Evolutionary conservation across 2,329 filamentous ascomycete species (phyloP), one percentile per base, ranked within the genome.

Genomic region (Catunica adiposa): DNA sequence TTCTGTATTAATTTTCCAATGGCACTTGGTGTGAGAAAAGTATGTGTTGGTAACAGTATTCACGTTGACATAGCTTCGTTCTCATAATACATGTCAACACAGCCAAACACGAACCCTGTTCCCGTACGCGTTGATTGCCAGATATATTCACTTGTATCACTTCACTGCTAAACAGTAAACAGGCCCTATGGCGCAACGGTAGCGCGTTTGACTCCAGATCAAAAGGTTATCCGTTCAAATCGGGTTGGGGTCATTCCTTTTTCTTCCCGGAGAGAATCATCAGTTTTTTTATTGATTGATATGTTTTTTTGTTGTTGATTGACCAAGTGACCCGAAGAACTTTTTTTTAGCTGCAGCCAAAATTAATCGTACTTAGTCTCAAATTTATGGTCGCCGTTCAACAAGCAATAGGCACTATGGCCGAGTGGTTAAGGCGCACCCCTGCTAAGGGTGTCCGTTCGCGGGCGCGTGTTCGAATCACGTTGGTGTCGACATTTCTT

Each of bases 211-310:
- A 58, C 57, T 58, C 57, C 57, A 58, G 57, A 58, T 58, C 57
- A 53, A 58, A 58, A 58, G 57, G 53, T 58, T 58, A 58, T 58
- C 57, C 57, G 57, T 58, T 58, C 57, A 58, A 58, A 56, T 58
- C 57, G 57, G 57, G 57, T 58, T 58, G 57, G 57, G 57, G 57
- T 58, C 57, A 58, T 29, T 38, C 9, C 22, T 42, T 40, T 47
- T 51, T 38, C 3, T n/a, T 38, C n/a, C n/a, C n/a, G n/a, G n/a
- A n/a, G n/a, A n/a, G n/a, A n/a, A n/a, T n/a, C n/a, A n/a, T n/a
- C n/a, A n/a, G n/a, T n/a, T n/a, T n/a, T n/a, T n/a, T n/a, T n/a
- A n/a, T n/a, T n/a, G n/a, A n/a, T n/a, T n/a, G n/a, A n/a, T n/a
- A n/a, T n/a, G n/a, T n/a, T n/a, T n/a, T n/a, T n/a, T n/a, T n/a